Percentiles rank a stretch among this genome's conserved stretches.
phyloP scores from a whole-genome alignment of 371 early-diverging fungal genomes.

The Lichtheimia hyalospora region DNA sequence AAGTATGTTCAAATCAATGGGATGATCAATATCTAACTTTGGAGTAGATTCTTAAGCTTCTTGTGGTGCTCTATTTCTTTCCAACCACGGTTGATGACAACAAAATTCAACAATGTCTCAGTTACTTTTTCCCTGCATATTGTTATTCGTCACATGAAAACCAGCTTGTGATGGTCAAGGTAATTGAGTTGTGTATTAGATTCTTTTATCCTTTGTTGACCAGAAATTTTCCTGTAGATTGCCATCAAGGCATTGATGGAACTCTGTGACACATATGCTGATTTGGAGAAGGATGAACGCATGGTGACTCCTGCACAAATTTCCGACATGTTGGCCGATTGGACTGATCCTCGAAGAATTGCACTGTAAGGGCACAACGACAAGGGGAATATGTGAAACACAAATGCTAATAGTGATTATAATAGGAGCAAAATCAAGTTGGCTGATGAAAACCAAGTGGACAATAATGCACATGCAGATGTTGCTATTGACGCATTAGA shows the following conservation, averaged over 20 bases:
- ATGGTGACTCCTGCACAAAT: conserved; percentile 58
- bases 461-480: conserved; percentile 33
- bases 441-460: conserved; percentile 15
- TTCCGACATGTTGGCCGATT: conserved; percentile 58
- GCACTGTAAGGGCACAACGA: conserved; percentile 30
- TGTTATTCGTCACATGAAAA: conserved; percentile 70
- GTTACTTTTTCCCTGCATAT: conserved; percentile 85
- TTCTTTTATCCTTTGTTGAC: neutral
- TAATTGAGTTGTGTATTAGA: conserved; percentile 3
- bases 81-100: conserved; percentile 62
- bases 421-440: conserved; percentile 8
- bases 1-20: neutral
- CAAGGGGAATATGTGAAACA: neutral
- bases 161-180: conserved; percentile 54
- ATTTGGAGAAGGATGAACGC: conserved; percentile 37
- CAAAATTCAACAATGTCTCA: conserved; percentile 77
- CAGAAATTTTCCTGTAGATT: conserved; percentile 12
- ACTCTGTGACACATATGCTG: conserved; percentile 30
- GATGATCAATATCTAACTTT: neutral
- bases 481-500: conserved; percentile 46
- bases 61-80: conserved; percentile 80
- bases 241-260: conserved; percentile 37
- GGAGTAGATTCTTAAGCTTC: conserved; percentile 59
- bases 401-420: neutral
- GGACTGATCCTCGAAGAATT: conserved; percentile 58